phyloP scores from a whole-genome alignment of 805 yeast species.

The Candida yuanshanica region DNA sequence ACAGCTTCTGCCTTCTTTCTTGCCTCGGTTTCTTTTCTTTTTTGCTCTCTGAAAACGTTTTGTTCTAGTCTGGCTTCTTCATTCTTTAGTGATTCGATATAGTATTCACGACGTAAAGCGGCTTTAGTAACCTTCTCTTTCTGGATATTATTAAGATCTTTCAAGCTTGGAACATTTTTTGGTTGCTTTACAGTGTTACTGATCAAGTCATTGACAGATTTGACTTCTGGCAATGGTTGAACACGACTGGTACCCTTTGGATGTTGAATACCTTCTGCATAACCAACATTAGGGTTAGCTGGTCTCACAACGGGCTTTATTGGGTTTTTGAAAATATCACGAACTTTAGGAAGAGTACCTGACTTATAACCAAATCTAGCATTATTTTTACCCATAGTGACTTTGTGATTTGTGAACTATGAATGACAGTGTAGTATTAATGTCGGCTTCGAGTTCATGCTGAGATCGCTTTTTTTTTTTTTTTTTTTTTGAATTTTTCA shows the following conservation, averaged over 20 bases:
- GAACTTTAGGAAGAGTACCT: constrained; percentile 76
- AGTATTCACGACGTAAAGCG: constrained; percentile 66
- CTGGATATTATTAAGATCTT: constrained; percentile 22
- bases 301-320: constrained; percentile 32
- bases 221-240: constrained; percentile 44
- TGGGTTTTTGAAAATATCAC: constrained; percentile 70
- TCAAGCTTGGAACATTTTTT: constrained; percentile 21
- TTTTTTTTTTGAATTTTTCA: not conserved
- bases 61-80: constrained; percentile 31
- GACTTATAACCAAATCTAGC: constrained; percentile 53
- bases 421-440: not conserved
- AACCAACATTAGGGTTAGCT: constrained; percentile 52
- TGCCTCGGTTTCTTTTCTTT: constrained; percentile 22
- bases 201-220: constrained; percentile 58
- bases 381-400: constrained; percentile 40
- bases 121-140: constrained; percentile 34
- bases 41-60: constrained; percentile 27
- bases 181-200: constrained; percentile 46
- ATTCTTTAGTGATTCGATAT: constrained; percentile 46
- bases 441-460: not conserved
- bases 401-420: not conserved
- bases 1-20: constrained; percentile 30
- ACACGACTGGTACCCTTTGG: constrained; percentile 60
- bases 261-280: constrained; percentile 64
- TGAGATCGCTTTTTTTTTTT: not conserved